Percentiles rank a stretch among this genome's conserved stretches.
Evolutionary conservation across 768 basidiomycete genomes (phyloP).

Genomic region (Rhizopogon vinicolor): DNA sequence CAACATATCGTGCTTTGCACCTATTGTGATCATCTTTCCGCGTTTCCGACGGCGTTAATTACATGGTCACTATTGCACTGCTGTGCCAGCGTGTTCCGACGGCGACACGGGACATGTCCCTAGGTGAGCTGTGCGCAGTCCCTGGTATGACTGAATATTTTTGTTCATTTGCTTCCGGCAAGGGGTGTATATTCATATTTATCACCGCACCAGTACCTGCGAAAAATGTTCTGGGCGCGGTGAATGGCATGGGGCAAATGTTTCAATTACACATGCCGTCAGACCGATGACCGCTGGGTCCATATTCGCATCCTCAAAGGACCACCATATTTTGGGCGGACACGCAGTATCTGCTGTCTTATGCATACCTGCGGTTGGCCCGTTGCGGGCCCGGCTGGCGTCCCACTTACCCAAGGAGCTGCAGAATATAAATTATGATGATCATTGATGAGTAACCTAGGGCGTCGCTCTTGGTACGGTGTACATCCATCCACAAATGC

Average conservation of each 20-base stretch:
- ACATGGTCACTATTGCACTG: constrained; percentile 42
- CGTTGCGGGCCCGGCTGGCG: constrained; percentile 31
- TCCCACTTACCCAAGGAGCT: constrained; percentile 34
- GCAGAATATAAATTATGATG: constrained; percentile 27
- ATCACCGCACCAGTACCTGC: constrained; percentile 25
- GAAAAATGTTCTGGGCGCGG: constrained; percentile 39
- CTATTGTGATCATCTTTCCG: constrained; percentile 19
- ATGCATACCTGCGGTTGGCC: not conserved
- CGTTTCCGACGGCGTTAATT: constrained; percentile 18
- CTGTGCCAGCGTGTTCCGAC: constrained; percentile 42
- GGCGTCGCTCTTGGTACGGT: no score
- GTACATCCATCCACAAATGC: not conserved
- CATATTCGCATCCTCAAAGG: constrained; percentile 48
- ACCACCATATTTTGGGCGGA: constrained; percentile 40
- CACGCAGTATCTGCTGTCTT: constrained; percentile 41
- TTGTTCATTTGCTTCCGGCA: not conserved
- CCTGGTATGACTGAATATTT: no score
- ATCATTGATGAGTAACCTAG: no score
- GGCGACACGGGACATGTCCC: constrained; percentile 47
- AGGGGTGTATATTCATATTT: constrained; percentile 27
- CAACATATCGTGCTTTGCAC: constrained; percentile 13
- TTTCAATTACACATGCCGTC: constrained; percentile 43
- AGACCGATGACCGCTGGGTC: constrained; percentile 53
- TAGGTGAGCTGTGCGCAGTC: constrained; percentile 36
- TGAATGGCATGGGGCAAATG: constrained; percentile 55